Conservation (phyloP, 129 eudicot species). For the Artemisia argyi region DNA sequence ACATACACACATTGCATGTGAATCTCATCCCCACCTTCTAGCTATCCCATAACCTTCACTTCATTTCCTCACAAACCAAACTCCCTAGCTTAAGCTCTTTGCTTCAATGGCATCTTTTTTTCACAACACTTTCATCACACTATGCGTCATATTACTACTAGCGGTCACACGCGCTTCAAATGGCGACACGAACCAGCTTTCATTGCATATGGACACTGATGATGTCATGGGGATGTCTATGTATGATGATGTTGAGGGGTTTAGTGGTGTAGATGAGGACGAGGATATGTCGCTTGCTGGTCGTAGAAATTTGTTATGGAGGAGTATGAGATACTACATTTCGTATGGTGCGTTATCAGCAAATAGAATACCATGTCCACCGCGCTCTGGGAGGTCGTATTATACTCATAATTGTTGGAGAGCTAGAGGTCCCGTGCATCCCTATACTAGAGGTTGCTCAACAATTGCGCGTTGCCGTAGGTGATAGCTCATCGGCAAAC, state of each 20-base stretch:
- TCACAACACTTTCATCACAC: slow-evolving; percentile 6
- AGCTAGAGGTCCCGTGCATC: slow-evolving; percentile 60
- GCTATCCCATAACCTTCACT: neutral
- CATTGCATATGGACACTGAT: slow-evolving; percentile 21
- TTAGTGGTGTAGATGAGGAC: neutral
- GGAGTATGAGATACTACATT: slow-evolving; percentile 45
- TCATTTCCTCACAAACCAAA: slow-evolving; percentile 15
- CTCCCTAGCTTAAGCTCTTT: neutral
- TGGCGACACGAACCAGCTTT: slow-evolving; percentile 18
- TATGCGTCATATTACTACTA: slow-evolving; percentile 9
- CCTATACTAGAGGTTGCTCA: slow-evolving; percentile 81
- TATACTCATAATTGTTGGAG: slow-evolving; percentile 67
- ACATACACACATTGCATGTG: slow-evolving; percentile 31
- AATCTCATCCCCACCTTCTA: neutral
- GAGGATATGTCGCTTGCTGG: slow-evolving; percentile 21
- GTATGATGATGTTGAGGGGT: slow-evolving; percentile 19
- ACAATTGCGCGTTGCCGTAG: slow-evolving; percentile 76
- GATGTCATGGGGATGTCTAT: slow-evolving; percentile 22
- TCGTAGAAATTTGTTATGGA: slow-evolving; percentile 61
- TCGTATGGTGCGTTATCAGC: slow-evolving; percentile 83
- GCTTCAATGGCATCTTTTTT: slow-evolving; percentile 25
- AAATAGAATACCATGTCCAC: slow-evolving; percentile 76
- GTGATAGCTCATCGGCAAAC: slow-evolving; percentile 15
- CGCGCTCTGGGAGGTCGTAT: slow-evolving; percentile 83
- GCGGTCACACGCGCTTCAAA: slow-evolving; percentile 17